A percentile compares a stretch with the other conserved stretches of the same genome.
Conservation (phyloP, 495 filamentous ascomycete species). For the Penicillium riverlandense region DNA sequence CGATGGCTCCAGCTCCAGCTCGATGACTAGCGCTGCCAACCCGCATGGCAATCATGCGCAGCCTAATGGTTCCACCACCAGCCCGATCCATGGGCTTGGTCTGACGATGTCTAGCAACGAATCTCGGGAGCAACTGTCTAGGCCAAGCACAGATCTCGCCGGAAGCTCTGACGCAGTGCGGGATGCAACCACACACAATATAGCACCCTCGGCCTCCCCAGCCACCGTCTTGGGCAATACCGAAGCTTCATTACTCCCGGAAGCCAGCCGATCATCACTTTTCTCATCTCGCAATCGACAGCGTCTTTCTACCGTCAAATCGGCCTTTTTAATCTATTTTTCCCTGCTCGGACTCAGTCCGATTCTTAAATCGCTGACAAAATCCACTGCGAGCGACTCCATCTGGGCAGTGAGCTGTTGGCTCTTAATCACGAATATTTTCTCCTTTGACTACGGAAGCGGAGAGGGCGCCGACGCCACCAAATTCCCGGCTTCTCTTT, state of each 20-base stretch:
- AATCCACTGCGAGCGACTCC: slow-evolving; percentile 79
- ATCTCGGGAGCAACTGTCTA: slow-evolving; percentile 17
- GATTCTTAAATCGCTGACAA: slow-evolving; percentile 89
- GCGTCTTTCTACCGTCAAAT: slow-evolving; percentile 72
- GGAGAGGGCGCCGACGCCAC: slow-evolving; percentile 41
- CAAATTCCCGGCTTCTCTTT: slow-evolving; percentile 76
- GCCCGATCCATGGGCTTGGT: slow-evolving; percentile 40
- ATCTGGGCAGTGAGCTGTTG: slow-evolving; percentile 96
- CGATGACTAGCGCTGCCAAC: slow-evolving; percentile 32
- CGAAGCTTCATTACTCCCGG: slow-evolving; percentile 8
- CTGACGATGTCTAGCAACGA: slow-evolving; percentile 31
- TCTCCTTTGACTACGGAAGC: slow-evolving; percentile 92
- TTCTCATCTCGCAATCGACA: slow-evolving; percentile 58
- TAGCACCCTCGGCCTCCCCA: slow-evolving; percentile 7
- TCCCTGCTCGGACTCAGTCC: slow-evolving; percentile 84
- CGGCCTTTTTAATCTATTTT: slow-evolving; percentile 87
- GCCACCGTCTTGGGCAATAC: slow-evolving; percentile 1
- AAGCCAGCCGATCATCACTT: slow-evolving; percentile 17
- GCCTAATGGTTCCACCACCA: slow-evolving; percentile 19
- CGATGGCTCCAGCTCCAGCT: slow-evolving; percentile 41
- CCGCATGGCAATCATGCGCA: slow-evolving; percentile 15
- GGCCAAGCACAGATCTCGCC: slow-evolving; percentile 11
- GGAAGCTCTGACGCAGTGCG: slow-evolving; percentile 2
- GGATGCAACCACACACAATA: slow-evolving; percentile 1
- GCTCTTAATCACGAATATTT: slow-evolving; percentile 90